Evolutionary conservation across 2,329 filamentous ascomycete genomes (phyloP), one percentile per base, ranked within the genome.

Genomic region (Colletotrichum sp.): DNA sequence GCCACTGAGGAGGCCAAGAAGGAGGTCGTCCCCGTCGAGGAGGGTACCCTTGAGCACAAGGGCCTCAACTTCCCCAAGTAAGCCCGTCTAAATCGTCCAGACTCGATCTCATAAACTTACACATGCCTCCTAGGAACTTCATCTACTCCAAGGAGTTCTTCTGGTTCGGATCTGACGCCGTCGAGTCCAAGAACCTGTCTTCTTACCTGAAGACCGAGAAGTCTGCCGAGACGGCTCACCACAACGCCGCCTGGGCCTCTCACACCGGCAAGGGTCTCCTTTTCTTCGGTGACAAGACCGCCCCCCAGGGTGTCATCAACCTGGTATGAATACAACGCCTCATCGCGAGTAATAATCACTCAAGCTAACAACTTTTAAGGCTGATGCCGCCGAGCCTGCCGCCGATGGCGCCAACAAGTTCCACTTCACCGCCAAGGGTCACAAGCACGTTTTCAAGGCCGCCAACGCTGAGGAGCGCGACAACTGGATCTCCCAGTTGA

Each of bases 381-480:
- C 90, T 77, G 90, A 92, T 84, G 89, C 89, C 79, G 90, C 88
- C 65, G 95, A 98, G 84, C 90, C 98, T 75, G 90, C 91, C 84
- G 92, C 93, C 85, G 94, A 96, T 78, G 95, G 95, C 77, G 83
- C 91, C 79, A 91, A 92, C 87, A 96, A 97, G 87, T 98, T 99
- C 90, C 89, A 92, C 83, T 94, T 99, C 90, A 95, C 93, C 84
- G 88, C 95, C 83, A 93, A 94, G 87, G 94, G 94, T 80, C 94
- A 98, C 88, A 98, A 98, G 92, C 96, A 98, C 91, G 91, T 91
- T 77, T 98, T 99, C 91, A 96, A 98, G 92, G 95, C 96, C 74
- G 82, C 89, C 81, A 93, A 83, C 81, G 81, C 91, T 65, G 88
- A 92, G 76, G 96, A 98, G 88, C 96, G 96, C 84, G 95, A 98